phyloP scores from a whole-genome alignment of 805 yeast genomes.

The Metschnikowia kunwiensis region DNA sequence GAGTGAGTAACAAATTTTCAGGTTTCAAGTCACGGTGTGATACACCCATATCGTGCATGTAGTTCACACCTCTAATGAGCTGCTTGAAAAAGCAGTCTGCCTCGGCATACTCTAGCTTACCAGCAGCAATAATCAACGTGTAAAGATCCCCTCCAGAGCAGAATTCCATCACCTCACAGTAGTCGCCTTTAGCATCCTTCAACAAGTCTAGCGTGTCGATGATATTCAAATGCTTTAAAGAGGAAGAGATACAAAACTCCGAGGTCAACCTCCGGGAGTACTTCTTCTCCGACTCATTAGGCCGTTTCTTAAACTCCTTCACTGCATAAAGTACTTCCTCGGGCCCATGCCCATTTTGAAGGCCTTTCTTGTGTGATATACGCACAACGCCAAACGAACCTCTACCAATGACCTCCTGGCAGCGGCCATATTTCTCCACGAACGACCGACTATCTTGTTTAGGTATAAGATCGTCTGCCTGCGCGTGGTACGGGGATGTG shows the following conservation, averaged over 20 bases:
- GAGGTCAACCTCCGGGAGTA: conserved; percentile 73
- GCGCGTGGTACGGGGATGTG: conserved; percentile 25
- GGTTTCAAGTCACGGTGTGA: conserved; percentile 90
- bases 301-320: conserved; percentile 72
- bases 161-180: conserved; percentile 82
- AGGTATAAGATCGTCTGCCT: conserved; percentile 14
- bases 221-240: conserved; percentile 73
- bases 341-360: conserved; percentile 13
- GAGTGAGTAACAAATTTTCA: conserved; percentile 74
- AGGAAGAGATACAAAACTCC: conserved; percentile 79
- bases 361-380: conserved; percentile 67
- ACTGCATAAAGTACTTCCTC: conserved; percentile 71
- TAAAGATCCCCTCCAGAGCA: conserved; percentile 81
- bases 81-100: conserved; percentile 92
- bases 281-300: conserved; percentile 59
- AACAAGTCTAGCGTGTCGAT: conserved; percentile 73
- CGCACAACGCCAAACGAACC: conserved; percentile 95
- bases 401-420: conserved; percentile 91
- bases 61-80: conserved; percentile 74
- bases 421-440: conserved; percentile 86
- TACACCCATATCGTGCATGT: conserved; percentile 88
- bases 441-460: conserved; percentile 52
- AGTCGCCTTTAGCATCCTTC: conserved; percentile 78
- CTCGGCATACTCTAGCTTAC: conserved; percentile 76
- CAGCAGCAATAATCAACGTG: conserved; percentile 68